A percentile compares a stretch with the other conserved stretches of the same genome.
phyloP scores from a whole-genome alignment of 345 rosid genomes.

The Ceriops tagal region DNA sequence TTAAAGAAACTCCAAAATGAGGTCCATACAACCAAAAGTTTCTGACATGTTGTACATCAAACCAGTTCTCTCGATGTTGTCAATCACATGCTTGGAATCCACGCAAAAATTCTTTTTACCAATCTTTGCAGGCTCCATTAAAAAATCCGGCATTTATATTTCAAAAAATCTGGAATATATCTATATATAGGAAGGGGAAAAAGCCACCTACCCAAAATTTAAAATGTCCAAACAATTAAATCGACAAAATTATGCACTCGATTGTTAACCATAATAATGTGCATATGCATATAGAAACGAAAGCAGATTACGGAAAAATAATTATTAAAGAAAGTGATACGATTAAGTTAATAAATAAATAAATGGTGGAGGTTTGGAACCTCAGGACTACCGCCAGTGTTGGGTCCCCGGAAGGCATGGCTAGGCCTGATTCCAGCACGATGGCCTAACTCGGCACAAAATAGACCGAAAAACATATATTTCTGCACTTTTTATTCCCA shows the following conservation, averaged over 20 bases:
- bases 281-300: background rate
- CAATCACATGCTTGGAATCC: background rate
- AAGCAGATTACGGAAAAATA: background rate
- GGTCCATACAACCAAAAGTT: conserved; percentile 8
- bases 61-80: conserved; percentile 5
- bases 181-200: background rate
- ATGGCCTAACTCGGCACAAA: no score
- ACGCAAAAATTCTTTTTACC: background rate
- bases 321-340: no score
- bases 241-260: background rate
- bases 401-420: no score
- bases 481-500: no score
- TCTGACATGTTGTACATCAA: background rate
- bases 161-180: no score
- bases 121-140: no score
- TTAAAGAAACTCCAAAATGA: background rate
- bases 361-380: no score
- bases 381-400: no score
- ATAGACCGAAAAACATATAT: no score
- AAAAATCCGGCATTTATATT: background rate
- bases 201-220: conserved; percentile 18
- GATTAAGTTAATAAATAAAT: no score
- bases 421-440: no score
- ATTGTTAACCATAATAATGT: conserved; percentile 10
- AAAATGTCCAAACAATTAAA: background rate